phyloP scores from a whole-genome alignment of 768 basidiomycete genomes.

The Termitomyces sp. region DNA sequence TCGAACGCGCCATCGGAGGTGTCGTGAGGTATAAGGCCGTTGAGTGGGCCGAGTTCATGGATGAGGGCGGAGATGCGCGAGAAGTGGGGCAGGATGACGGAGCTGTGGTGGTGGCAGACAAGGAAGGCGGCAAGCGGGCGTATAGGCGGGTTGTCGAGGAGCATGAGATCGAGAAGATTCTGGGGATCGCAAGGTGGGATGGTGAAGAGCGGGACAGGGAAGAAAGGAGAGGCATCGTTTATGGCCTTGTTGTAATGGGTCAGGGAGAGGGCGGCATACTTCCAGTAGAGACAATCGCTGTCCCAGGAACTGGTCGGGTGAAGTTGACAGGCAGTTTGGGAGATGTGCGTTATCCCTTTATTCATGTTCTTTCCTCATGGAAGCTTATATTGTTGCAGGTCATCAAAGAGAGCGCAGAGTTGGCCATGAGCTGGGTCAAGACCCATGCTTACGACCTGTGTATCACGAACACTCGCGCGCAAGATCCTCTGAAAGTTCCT shows the following conservation, averaged over 20 bases:
- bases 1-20: constrained; percentile 82
- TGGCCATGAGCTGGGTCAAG: constrained; percentile 92
- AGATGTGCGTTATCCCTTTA: constrained; percentile 45
- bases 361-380: background rate
- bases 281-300: constrained; percentile 75
- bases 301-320: constrained; percentile 71
- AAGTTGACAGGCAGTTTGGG: constrained; percentile 83
- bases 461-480: constrained; percentile 61
- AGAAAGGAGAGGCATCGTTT: constrained; percentile 71
- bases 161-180: constrained; percentile 74
- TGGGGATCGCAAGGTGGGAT: constrained; percentile 79
- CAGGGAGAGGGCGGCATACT: constrained; percentile 83
- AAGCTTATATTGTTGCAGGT: constrained; percentile 36
- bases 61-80: constrained; percentile 25
- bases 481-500: constrained; percentile 72
- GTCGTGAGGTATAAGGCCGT: constrained; percentile 93
- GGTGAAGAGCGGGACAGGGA: constrained; percentile 75
- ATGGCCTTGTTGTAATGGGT: constrained; percentile 84
- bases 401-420: constrained; percentile 87
- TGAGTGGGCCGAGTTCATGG: constrained; percentile 73
- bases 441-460: constrained; percentile 75
- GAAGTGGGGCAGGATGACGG: constrained; percentile 16
- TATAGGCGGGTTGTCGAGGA: constrained; percentile 62
- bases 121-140: constrained; percentile 19
- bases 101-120: constrained; percentile 13